A percentile compares a stretch with the other conserved stretches of the same genome.
These are phyloP conservation scores for Ephemerocybe angulata DNA, from an alignment of 768 basidiomycete genomes.

Conservation along the genomic window DNA sequence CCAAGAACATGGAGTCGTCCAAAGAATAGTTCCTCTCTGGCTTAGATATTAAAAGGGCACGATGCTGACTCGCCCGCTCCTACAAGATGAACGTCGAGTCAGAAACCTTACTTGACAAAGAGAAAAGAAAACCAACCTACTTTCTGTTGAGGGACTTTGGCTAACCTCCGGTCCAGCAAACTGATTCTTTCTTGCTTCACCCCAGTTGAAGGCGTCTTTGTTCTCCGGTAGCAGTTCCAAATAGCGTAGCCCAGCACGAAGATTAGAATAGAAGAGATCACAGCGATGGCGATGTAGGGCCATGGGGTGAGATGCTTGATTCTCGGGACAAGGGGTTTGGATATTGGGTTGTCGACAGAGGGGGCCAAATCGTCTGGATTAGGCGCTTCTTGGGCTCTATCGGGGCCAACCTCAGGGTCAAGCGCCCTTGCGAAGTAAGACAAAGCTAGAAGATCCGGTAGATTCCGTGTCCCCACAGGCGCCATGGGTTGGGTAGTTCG, in stretches of 20 bases:
- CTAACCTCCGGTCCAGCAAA: not conserved
- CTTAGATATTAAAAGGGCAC: too few relatives aligned
- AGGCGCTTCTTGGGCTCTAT: not conserved
- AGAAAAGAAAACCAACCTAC: not conserved
- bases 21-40: too few relatives aligned
- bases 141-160: not conserved
- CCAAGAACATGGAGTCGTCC: too few relatives aligned
- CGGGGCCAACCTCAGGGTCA: not conserved
- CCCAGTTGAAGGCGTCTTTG: not conserved
- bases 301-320: conserved; percentile 6
- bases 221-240: conserved; percentile 4
- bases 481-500: not conserved
- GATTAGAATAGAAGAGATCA: not conserved
- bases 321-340: not conserved
- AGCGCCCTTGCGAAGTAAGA: not conserved
- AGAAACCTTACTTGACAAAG: not conserved
- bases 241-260: conserved; percentile 7
- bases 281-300: conserved; percentile 7
- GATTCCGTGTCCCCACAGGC: not conserved
- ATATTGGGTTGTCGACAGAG: not conserved
- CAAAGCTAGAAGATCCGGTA: not conserved
- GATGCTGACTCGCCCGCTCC: too few relatives aligned
- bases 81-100: too few relatives aligned
- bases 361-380: not conserved
- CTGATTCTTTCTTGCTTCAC: not conserved